These are phyloP conservation scores for Pyrenula massariospora DNA, from an alignment of 495 filamentous ascomycete species.

Conservation along the genomic window DNA sequence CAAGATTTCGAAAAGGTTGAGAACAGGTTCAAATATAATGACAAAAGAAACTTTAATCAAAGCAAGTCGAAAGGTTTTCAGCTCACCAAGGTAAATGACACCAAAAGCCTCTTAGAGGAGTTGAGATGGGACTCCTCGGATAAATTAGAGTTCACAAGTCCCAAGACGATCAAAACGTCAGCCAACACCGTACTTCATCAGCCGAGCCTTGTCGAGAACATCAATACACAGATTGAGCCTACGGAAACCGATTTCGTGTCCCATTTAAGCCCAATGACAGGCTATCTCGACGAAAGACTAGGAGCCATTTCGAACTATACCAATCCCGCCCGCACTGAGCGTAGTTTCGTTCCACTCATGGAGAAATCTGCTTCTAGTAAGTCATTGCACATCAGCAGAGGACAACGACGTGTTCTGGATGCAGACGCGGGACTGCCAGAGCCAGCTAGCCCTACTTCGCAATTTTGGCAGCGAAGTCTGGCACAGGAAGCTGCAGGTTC, in stretches of 20 bases:
- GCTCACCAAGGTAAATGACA: not conserved
- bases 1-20: not conserved
- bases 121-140: not conserved
- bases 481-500: too few species aligned
- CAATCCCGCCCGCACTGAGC: not conserved
- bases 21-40: not conserved
- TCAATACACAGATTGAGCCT: not conserved
- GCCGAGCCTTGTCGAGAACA: not conserved
- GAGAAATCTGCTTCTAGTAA: too few species aligned
- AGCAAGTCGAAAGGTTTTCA: not conserved
- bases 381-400: too few species aligned
- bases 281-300: not conserved
- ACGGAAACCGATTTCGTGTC: not conserved
- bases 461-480: too few species aligned
- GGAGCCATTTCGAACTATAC: not conserved
- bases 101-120: not conserved
- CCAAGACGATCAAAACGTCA: not conserved
- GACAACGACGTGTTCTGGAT: too few species aligned
- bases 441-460: too few species aligned
- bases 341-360: not conserved
- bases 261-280: not conserved
- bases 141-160: not conserved
- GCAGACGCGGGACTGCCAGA: too few species aligned
- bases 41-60: not conserved
- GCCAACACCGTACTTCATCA: not conserved